phyloP scores from a whole-genome alignment of 139 green algal species.

The Haematococcus sp. region DNA sequence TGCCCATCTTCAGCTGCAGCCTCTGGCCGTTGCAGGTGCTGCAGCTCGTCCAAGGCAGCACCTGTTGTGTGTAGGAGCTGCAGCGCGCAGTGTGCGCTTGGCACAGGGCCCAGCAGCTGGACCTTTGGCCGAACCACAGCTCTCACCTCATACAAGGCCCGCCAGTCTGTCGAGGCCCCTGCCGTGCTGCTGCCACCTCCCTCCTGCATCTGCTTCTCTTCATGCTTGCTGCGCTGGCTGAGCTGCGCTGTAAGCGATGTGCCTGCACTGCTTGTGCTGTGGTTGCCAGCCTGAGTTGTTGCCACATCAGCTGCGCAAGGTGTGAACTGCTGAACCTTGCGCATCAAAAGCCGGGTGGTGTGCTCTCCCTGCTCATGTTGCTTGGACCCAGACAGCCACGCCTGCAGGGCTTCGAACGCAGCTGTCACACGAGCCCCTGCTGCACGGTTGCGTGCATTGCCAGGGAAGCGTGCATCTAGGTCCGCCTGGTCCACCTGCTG shows the following conservation, averaged over 20 bases:
- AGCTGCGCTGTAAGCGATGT: too few species aligned
- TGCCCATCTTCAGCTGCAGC: too few species aligned
- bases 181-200: background rate
- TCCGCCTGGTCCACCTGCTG: background rate
- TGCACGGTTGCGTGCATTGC: slow-evolving; percentile 11
- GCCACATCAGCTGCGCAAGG: too few species aligned
- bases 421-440: background rate
- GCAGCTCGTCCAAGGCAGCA: too few species aligned
- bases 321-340: too few species aligned
- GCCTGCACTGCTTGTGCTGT: too few species aligned
- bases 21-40: too few species aligned
- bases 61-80: background rate
- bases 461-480: background rate
- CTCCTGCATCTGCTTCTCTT: background rate
- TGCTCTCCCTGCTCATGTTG: background rate
- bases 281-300: too few species aligned
- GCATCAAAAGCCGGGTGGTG: background rate
- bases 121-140: slow-evolving; percentile 1
- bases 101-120: background rate
- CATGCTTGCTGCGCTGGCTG: background rate
- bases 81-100: background rate
- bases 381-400: background rate
- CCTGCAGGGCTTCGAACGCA: background rate
- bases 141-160: background rate
- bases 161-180: slow-evolving; percentile 10